Evolutionary conservation across 306 rosid species (phyloP).

Genomic region (Carpinus fangiana): DNA sequence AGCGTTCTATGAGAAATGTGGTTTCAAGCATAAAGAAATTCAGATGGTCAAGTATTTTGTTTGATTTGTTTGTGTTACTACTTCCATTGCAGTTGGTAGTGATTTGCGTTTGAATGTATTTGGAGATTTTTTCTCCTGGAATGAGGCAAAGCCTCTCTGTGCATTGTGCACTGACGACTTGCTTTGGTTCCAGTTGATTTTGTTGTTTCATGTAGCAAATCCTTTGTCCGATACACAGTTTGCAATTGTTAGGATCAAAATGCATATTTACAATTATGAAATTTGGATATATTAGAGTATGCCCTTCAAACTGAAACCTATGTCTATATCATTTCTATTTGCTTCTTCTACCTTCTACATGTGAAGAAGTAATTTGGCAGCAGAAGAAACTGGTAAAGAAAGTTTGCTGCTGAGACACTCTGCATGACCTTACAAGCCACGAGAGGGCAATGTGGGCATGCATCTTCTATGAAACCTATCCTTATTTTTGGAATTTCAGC

Average conservation of each 20-base stretch:
- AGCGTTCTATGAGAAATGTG: conserved; percentile 75
- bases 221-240: not conserved
- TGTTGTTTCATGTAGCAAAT: not conserved
- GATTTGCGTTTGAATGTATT: not conserved
- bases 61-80: conserved; percentile 28
- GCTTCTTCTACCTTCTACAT: no score
- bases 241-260: not conserved
- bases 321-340: no score
- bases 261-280: not conserved
- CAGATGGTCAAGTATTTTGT: conserved; percentile 75
- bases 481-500: no score
- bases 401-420: no score
- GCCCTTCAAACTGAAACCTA: no score
- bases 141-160: not conserved
- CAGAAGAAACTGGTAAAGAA: no score
- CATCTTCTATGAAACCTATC: no score
- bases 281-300: not conserved
- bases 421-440: no score
- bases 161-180: not conserved
- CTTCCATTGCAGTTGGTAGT: not conserved
- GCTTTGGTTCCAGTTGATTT: not conserved
- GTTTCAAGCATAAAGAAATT: conserved; percentile 53
- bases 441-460: no score
- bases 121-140: not conserved
- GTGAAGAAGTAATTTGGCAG: no score